These are phyloP conservation scores for Craspedostauros australis DNA, from an alignment of 108 stramenopile species.

Conservation along the genomic window DNA sequence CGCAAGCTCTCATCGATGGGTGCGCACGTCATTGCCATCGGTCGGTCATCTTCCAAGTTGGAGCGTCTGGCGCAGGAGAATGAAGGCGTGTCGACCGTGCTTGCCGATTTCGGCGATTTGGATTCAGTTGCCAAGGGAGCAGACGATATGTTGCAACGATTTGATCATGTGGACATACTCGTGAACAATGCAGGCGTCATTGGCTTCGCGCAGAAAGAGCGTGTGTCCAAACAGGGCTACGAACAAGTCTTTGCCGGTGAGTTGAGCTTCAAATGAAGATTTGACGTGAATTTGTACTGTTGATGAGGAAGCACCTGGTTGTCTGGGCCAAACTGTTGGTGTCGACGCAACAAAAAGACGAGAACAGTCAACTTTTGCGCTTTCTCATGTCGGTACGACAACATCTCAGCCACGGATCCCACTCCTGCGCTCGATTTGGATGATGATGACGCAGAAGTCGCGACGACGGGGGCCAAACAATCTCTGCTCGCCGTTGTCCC, in stretches of 20 bases:
- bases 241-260: conserved; percentile 22
- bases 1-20: conserved; percentile 17
- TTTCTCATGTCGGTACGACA: no score
- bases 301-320: no score
- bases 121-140: conserved; percentile 35
- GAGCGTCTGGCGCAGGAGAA: conserved; percentile 11
- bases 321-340: no score
- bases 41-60: conserved; percentile 29
- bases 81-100: conserved; percentile 9
- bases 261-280: no score
- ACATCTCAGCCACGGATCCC: no score
- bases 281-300: no score
- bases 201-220: neutral
- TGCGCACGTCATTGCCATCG: conserved; percentile 46
- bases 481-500: no score
- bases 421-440: no score
- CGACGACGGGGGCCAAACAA: no score
- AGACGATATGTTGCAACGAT: conserved; percentile 22
- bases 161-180: conserved; percentile 37
- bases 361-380: no score
- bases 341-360: neutral
- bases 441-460: no score
- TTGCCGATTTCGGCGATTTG: conserved; percentile 43
- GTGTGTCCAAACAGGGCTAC: conserved; percentile 27
- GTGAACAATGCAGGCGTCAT: conserved; percentile 49